Evolutionary conservation across 768 basidiomycete species (phyloP).

Genomic region (Leccinum subgranulosum): DNA sequence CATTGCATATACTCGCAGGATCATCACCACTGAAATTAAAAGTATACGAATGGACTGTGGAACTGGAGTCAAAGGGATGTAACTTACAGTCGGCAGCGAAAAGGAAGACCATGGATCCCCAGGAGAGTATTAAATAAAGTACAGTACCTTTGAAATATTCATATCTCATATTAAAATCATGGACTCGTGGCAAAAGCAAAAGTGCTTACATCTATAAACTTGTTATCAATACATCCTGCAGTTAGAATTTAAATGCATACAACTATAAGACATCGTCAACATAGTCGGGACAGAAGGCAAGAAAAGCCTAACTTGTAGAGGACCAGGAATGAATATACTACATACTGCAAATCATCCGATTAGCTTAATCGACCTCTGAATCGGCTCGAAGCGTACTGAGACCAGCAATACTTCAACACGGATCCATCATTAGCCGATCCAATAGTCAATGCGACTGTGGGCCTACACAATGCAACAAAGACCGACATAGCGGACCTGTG

Average conservation of each 20-base stretch:
- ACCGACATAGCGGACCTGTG: background rate
- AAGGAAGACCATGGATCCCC: slow-evolving; percentile 7
- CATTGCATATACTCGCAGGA: slow-evolving; percentile 12
- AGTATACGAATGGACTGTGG: background rate
- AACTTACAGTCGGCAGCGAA: slow-evolving; percentile 11
- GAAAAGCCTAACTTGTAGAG: background rate
- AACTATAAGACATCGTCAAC: background rate
- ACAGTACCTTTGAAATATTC: background rate
- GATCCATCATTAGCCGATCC: background rate
- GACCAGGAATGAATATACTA: background rate
- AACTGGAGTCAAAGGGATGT: too few relatives aligned
- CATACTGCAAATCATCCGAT: background rate
- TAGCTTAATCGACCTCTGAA: background rate
- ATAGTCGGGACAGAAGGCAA: background rate
- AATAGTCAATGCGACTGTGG: too few relatives aligned
- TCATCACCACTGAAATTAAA: slow-evolving; percentile 11
- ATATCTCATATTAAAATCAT: background rate
- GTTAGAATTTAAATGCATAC: background rate
- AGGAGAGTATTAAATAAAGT: background rate
- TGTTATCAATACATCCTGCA: background rate
- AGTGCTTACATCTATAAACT: slow-evolving; percentile 10
- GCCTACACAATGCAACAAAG: slow-evolving; percentile 2
- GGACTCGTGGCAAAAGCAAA: background rate
- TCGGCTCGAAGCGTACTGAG: slow-evolving; percentile 1
- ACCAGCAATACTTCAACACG: background rate